Evolutionary conservation across 768 basidiomycete genomes (phyloP), one percentile per base, ranked within the genome.

Genomic region (Tremella fuciformis): DNA sequence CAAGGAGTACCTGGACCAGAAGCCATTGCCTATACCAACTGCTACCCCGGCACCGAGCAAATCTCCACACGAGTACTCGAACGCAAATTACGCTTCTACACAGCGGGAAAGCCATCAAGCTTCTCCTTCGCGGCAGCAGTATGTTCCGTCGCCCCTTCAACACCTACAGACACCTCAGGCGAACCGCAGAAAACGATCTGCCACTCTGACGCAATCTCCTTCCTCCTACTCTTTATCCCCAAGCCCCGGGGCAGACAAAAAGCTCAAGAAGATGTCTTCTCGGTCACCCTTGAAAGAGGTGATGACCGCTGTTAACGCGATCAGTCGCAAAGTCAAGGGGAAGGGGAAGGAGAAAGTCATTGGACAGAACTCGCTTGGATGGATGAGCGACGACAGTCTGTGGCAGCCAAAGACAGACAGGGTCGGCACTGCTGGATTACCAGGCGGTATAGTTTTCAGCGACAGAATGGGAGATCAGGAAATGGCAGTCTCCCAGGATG

Each of bases 391-490:
- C 49, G 48, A 54, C 8, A 44, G 26, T 24, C 44, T 56, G 11
- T 55, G 55, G 57, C 49, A 53, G 48, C 37, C 24, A n/a, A 21
- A 55, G 13, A 50, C 57, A 16, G 61, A 68, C 15, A 29, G 65
- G 37, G 18, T 73, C 25, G 71, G 71, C 7, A 63, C 67, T 4
- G 67, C 61, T 48, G 71, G 71, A 6, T 42, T 73, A 21, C 69
- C 69, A 1, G 69, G 65, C 8, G 71, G 71, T 16, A 73, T 73
- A 24, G 71, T 73, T 3, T 73, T 61, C 46, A 63, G 63, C 37
- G 71, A 73, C 58, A 40, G 69, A 38, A 70, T 73, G 69, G 71
- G 69, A 15, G 71, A 69, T 50, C 57, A 67, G 19, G 71, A 73
- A 52, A 73, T 70, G 71, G 58, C 51, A 2, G 24, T 11, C 22